Base-by-base conservation (phyloP, 805 yeast species). In the Blastobotrys robertii region DNA sequence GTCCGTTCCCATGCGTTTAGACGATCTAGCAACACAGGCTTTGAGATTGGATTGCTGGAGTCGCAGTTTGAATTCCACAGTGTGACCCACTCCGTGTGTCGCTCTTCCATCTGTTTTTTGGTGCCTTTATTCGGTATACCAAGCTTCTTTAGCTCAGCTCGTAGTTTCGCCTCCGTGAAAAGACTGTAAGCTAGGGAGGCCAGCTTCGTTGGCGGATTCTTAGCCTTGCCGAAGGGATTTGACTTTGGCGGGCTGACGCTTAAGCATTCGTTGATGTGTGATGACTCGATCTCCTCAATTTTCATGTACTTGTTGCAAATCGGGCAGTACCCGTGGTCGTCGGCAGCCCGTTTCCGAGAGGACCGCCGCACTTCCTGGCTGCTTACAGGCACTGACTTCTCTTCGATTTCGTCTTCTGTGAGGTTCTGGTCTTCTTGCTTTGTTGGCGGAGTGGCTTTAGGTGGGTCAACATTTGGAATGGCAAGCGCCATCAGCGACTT, bases 31-130 rank as follows among this genome's bases (percentile, higher is more conserved):
- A 88, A 59, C 4, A 74, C 72, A 32, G 66, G 62, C 15, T 76
- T 78, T 19, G 74, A 61, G 3, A 73, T 74, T 0, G 95, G 95
- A 28, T 67, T 69, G 30, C 73, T 64, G 4, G 87, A 73, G 55
- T 86, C 95, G 35, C 79, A 70, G 54, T 86, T 86, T 9, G 95
- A 79, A 56, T 88, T 88, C 77, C 80, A 82, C 8, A 86, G 56
- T 29, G 79, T 75, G 44, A 81, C 76, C 65, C 78, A 88, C 50
- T 87, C 90, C 48, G 76, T 79, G 56, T 83, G 83, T 34, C 97
- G 63, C 13, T 72, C 62, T 47, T 84, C 88, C 51, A 87, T 54
- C 49, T 75, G 79, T 11, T 62, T 63, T 46, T 84, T 67, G 1
- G 80, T 61, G 0, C 97, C 97, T 8, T 57, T 59, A 0, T 76